Conservation (phyloP, 768 basidiomycete species). For the Mycena floridula region DNA sequence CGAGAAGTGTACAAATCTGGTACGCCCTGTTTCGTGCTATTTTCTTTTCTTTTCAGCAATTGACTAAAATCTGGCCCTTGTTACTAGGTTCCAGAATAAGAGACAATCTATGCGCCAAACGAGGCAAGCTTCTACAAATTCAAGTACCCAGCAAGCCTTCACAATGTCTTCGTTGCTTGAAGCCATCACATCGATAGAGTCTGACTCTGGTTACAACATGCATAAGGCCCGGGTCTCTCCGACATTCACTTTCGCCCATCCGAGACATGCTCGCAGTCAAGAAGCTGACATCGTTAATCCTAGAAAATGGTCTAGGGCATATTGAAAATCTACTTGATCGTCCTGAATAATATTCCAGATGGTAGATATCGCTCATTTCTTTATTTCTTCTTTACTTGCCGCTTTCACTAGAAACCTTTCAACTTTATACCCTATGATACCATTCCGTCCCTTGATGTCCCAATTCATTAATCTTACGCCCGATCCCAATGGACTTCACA, state of each 20-base stretch:
- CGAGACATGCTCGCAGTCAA: constrained; percentile 35
- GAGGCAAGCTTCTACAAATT: constrained; percentile 49
- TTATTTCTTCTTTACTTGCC: too few relatives aligned
- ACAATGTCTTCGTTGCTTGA: constrained; percentile 32
- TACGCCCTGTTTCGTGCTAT: constrained; percentile 25
- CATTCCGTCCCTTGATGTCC: too few relatives aligned
- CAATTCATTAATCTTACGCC: too few relatives aligned
- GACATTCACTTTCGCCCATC: constrained; percentile 28
- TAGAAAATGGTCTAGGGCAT: constrained; percentile 37
- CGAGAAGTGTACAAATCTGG: constrained; percentile 85
- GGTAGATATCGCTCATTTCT: too few relatives aligned
- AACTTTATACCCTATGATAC: too few relatives aligned
- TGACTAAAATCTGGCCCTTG: constrained; percentile 12
- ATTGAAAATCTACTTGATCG: too few relatives aligned
- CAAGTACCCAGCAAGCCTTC: constrained; percentile 45
- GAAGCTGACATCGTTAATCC: constrained; percentile 37
- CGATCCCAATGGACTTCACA: too few relatives aligned
- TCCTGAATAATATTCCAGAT: too few relatives aligned
- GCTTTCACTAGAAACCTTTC: too few relatives aligned
- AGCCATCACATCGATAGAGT: constrained; percentile 28
- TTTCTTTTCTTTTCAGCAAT: constrained; percentile 13
- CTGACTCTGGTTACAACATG: constrained; percentile 26
- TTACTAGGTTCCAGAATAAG: constrained; percentile 80
- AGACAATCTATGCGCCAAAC: constrained; percentile 78
- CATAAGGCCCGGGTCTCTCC: constrained; percentile 32